Evolutionary conservation across 345 rosid genomes (phyloP), one percentile per base, ranked within the genome.

Genomic region (Pistacia atlantica): DNA sequence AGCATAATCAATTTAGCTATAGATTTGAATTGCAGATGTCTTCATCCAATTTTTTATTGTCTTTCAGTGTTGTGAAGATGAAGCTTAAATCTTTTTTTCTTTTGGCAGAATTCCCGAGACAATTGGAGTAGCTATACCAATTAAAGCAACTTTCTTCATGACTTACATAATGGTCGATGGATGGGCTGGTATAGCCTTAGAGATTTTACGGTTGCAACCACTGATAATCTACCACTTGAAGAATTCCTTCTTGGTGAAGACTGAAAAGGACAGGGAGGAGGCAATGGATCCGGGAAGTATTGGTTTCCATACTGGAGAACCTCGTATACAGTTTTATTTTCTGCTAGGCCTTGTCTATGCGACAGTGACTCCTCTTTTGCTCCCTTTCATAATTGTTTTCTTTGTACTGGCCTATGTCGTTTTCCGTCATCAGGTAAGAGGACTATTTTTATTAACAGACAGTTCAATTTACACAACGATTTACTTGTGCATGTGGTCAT

Each of bases 151-250:
- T 61, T 95, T 95, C 86, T 95, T 95, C 83, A 91, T 95, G 73
- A 91, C 97, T 69, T 95, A 91, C 63, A 95, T 95, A 79, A 95
- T 93, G 99, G 90, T 95, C 55, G 99, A 95, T 80, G 99, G 99
- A 71, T 95, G 99, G 99, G 97, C 99, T 68, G 98, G 99, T 64
- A 76, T 95, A 57, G 99, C 99, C 67, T 96, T 73, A 46, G 99
- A 95, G 86, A 88, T 95, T 76, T 80, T 95, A 56, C 90, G 85
- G 98, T 70, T 93, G 77, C 92, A 93, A 80, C 86, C 99, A 49
- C 87, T 95, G 48, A 92, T 95, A 31, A 69, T 95, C 73, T 95
- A 62, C 80, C 99, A 95, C 84, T 78, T 95, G 79, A 95, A 95
- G 85, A 95, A 95, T 69, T 83, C 86, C 38, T 88, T 95, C 81